A percentile compares a stretch with the other conserved stretches of the same genome.
phyloP scores from a whole-genome alignment of 305 asterid species.

The Fraxinus albicans region DNA sequence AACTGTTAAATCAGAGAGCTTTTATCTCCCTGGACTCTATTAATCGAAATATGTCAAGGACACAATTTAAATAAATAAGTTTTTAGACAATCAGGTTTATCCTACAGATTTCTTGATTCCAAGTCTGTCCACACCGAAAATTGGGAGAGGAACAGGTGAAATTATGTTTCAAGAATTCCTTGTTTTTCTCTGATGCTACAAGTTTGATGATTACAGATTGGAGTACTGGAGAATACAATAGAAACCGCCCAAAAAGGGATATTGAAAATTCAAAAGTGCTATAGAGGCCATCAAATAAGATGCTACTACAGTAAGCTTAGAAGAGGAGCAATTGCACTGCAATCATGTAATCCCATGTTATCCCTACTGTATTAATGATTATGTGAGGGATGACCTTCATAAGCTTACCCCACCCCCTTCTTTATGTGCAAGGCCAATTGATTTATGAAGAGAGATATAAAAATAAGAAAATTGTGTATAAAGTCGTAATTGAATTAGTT shows the following conservation, averaged over 20 bases:
- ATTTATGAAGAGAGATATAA: neutral
- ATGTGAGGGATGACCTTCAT: neutral
- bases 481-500: neutral
- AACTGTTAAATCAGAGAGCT: neutral
- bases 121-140: neutral
- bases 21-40: neutral
- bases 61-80: neutral
- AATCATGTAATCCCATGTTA: conserved; percentile 54
- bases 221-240: conserved; percentile 18
- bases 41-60: no score
- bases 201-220: conserved; percentile 25
- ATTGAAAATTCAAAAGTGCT: conserved; percentile 42
- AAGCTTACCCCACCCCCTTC: neutral
- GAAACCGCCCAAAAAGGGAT: conserved; percentile 28
- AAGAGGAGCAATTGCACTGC: conserved; percentile 49
- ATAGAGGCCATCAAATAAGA: conserved; percentile 43
- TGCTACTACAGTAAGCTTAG: conserved; percentile 38
- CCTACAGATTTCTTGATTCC: neutral
- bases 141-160: neutral
- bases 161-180: neutral
- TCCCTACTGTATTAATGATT: conserved; percentile 9
- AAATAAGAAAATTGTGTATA: neutral
- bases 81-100: neutral
- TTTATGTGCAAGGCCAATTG: neutral
- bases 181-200: neutral